Base-by-base conservation (phyloP, 208 protist genomes). In the Leishmania lainsoni region DNA sequence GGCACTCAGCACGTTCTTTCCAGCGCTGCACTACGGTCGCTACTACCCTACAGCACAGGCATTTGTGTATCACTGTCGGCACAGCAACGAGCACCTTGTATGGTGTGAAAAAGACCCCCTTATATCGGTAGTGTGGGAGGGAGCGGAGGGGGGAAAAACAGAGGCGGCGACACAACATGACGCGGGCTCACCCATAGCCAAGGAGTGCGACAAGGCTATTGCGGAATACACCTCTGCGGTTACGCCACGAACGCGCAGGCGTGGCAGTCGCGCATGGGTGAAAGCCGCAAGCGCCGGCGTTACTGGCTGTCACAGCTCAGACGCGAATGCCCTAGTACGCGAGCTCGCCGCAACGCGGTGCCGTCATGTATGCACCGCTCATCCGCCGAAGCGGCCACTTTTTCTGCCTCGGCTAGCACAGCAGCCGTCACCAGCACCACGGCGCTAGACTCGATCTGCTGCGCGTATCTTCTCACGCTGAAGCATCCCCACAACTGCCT, bases 1-100 rank as follows among this genome's bases (percentile, higher is more conserved):
- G 75, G 93, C 93, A 4, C 79, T 96, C 26, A 78, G 83, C 58
- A 81, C 84, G 32, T 76, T 94, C 52, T 95, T 96, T 78, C 93
- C 93, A 39, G 90, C 87, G 3, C 35, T 94, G 29, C 93, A 96
- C 76, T 81, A 90, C 86, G 85, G 84, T 8, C 66, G 58, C 32
- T 86, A 91, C 81, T 96, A 90, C 74, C 45, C 54, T 51, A 89
- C 84, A 16, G 76, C 83, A 32, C 77, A 84, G 39, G 87, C 76
- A 1, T 94, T 95, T 72, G 83, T 87, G 17, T 72, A 84, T 29
- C 93, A 96, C 83, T 95, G 87, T 78, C 80, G 61, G 6, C 84
- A 81, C 52, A 86, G 86, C 54, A 82, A 92, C 26, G 87, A 86
- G 4, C 93, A 96, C 65, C 76, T 92, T 48, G 75, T 96, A 29